These are phyloP conservation scores for Botrytis aclada DNA, from an alignment of 2,329 filamentous ascomycete genomes.

Conservation along the genomic window DNA sequence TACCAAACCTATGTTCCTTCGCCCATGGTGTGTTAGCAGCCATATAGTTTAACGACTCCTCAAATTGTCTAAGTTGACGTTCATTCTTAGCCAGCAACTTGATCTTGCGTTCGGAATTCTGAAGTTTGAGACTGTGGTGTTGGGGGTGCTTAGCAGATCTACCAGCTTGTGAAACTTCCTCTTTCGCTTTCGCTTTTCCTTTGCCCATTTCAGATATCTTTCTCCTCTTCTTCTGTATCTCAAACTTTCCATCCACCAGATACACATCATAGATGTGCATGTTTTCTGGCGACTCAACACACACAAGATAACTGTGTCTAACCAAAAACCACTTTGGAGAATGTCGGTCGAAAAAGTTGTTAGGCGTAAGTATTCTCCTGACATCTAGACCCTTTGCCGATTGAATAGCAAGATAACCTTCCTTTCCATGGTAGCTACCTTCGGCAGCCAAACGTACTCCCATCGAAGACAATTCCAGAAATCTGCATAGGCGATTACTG, in stretches of 20 bases:
- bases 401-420: slow-evolving; percentile 89
- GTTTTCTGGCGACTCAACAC: slow-evolving; percentile 96
- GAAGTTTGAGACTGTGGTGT: slow-evolving; percentile 83
- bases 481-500: slow-evolving; percentile 93
- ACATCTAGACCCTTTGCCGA: slow-evolving; percentile 87
- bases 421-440: slow-evolving; percentile 96
- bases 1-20: slow-evolving; percentile 80
- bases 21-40: slow-evolving; percentile 78
- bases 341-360: slow-evolving; percentile 76
- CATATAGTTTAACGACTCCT: slow-evolving; percentile 90
- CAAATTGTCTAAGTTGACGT: slow-evolving; percentile 83
- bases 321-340: slow-evolving; percentile 96
- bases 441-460: slow-evolving; percentile 92
- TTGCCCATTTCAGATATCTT: slow-evolving; percentile 53
- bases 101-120: slow-evolving; percentile 88
- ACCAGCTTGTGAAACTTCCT: slow-evolving; percentile 30
- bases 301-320: slow-evolving; percentile 95
- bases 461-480: slow-evolving; percentile 89
- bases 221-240: slow-evolving; percentile 70
- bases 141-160: slow-evolving; percentile 46
- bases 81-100: slow-evolving; percentile 91
- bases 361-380: slow-evolving; percentile 73
- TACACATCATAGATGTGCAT: slow-evolving; percentile 99
- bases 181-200: slow-evolving; percentile 44
- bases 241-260: slow-evolving; percentile 87